Percentiles rank a stretch among this genome's conserved stretches.
Conservation (phyloP, 768 basidiomycete genomes). For the Sarcomyxa edulis region DNA sequence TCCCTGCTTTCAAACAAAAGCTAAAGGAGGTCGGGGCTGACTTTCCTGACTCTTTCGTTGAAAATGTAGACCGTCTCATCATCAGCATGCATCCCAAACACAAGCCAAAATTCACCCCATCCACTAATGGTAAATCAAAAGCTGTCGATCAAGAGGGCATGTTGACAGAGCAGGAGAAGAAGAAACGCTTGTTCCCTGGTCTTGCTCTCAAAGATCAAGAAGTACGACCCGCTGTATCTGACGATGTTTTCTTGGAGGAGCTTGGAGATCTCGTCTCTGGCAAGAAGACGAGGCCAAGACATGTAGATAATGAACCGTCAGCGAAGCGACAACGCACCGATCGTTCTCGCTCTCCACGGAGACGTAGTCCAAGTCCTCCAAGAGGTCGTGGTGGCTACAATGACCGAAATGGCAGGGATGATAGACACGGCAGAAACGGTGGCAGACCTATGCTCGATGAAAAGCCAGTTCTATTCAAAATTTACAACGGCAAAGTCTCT, state of each 20-base stretch:
- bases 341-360: conserved; percentile 42
- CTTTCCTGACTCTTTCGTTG: conserved; percentile 86
- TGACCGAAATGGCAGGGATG: conserved; percentile 31
- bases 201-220: conserved; percentile 78
- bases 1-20: conserved; percentile 76
- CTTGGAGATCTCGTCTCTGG: conserved; percentile 87
- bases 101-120: conserved; percentile 52
- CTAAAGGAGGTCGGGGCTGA: conserved; percentile 73
- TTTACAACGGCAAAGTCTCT: conserved; percentile 83
- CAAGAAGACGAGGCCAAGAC: conserved; percentile 47
- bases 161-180: conserved; percentile 64
- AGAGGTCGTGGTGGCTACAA: conserved; percentile 49
- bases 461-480: conserved; percentile 86
- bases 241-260: conserved; percentile 84
- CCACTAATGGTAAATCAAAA: conserved; percentile 29
- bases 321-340: conserved; percentile 59
- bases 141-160: conserved; percentile 25
- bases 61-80: conserved; percentile 92
- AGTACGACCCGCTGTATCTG: conserved; percentile 49
- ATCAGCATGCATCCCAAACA: conserved; percentile 94
- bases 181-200: conserved; percentile 86
- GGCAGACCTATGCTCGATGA: conserved; percentile 56
- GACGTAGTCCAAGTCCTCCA: conserved; percentile 55
- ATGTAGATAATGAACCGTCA: conserved; percentile 36
- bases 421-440: conserved; percentile 28